A percentile compares a stretch with the other conserved stretches of the same genome.
These are phyloP conservation scores for Podaxis sp. DNA, from an alignment of 768 basidiomycete species.

Conservation along the genomic window DNA sequence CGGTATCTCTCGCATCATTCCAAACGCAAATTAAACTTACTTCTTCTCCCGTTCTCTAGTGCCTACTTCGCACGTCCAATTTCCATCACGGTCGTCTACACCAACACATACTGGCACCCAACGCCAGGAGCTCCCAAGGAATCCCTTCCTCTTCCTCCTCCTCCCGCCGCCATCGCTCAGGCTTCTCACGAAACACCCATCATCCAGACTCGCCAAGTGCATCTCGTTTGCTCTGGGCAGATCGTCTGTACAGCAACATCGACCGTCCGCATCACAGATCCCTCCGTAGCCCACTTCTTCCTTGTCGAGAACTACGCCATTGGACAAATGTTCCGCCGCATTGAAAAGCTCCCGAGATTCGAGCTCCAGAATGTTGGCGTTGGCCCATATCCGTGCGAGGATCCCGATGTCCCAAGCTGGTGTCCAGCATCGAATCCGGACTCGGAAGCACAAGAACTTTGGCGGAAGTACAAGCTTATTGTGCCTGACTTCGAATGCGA, in stretches of 20 bases:
- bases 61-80: not conserved
- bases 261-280: slow-evolving; percentile 58
- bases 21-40: not conserved
- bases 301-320: slow-evolving; percentile 66
- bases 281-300: slow-evolving; percentile 59
- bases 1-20: not conserved
- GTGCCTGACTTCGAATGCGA: slow-evolving; percentile 63
- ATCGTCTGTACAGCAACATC: slow-evolving; percentile 66
- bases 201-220: slow-evolving; percentile 62
- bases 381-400: not conserved
- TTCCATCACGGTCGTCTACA: not conserved
- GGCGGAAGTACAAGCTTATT: slow-evolving; percentile 58
- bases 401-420: not conserved
- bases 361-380: not conserved
- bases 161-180: slow-evolving; percentile 71
- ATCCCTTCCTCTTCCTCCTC: slow-evolving; percentile 87
- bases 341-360: slow-evolving; percentile 22
- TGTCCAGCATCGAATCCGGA: not conserved
- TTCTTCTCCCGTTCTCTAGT: not conserved
- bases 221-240: slow-evolving; percentile 56
- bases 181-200: slow-evolving; percentile 40
- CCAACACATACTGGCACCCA: not conserved
- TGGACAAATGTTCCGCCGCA: slow-evolving; percentile 64
- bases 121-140: slow-evolving; percentile 46
- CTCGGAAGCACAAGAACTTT: slow-evolving; percentile 29